Percentiles rank a stretch among this genome's conserved stretches.
Evolutionary conservation across 106 monocot genomes (phyloP).

Genomic region (Dactylorhiza incarnata): DNA sequence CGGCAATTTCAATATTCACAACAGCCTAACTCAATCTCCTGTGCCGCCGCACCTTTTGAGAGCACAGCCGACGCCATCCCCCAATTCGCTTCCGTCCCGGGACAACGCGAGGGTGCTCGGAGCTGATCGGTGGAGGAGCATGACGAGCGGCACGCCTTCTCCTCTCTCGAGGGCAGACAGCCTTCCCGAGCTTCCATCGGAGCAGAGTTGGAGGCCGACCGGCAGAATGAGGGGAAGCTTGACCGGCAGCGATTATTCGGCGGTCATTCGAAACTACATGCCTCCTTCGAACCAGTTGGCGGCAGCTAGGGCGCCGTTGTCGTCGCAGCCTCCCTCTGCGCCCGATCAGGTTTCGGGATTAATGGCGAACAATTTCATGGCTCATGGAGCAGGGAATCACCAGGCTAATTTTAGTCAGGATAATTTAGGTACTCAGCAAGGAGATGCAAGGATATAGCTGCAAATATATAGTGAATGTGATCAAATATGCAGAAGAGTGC

Average conservation of each 20-base stretch:
- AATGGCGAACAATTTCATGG: slow-evolving; percentile 3
- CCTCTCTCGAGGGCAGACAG: neutral
- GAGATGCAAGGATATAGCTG: slow-evolving; percentile 5
- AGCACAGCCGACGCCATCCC: neutral
- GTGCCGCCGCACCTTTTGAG: neutral
- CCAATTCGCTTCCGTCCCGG: neutral
- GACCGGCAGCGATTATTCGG: slow-evolving; percentile 51
- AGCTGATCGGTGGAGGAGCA: slow-evolving; percentile 1
- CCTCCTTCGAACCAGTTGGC: slow-evolving; percentile 5
- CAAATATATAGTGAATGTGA: neutral
- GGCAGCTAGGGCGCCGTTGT: neutral
- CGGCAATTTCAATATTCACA: neutral
- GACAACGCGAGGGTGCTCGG: neutral
- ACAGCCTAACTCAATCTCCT: slow-evolving; percentile 1
- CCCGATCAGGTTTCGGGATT: slow-evolving; percentile 10
- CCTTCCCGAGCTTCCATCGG: slow-evolving; percentile 26
- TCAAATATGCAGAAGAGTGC: neutral
- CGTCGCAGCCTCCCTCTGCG: neutral
- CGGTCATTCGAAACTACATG: slow-evolving; percentile 49
- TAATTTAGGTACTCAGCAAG: slow-evolving; percentile 7
- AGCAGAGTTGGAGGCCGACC: slow-evolving; percentile 63
- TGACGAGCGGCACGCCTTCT: neutral
- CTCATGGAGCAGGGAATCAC: neutral
- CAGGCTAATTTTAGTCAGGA: neutral
- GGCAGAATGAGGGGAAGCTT: slow-evolving; percentile 88